Base-by-base conservation (phyloP, 495 filamentous ascomycete species). In the Aspergillus leporis region DNA sequence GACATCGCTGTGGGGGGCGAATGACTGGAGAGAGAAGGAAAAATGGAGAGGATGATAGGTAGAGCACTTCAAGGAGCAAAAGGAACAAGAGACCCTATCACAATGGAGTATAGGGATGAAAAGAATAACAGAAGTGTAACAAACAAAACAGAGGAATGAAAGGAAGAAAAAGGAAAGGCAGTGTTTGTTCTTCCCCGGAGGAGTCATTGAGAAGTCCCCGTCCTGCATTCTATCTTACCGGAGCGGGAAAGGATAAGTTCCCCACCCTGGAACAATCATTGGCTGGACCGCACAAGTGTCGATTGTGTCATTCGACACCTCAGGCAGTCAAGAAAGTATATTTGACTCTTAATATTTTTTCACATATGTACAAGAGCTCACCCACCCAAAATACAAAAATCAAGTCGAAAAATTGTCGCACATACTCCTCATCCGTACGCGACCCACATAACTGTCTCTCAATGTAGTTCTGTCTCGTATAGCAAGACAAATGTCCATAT, bases 1-100 rank as follows among this genome's bases (percentile, higher is more conserved):
- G 77, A 80, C 77, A 80, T 80, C 76, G 72, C 73, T 78, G 71
- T 63, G 67, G 63, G n/a, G 61, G 74, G 64, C 58, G 70, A 66
- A 46, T 53, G 45, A 50, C 43, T 30, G 61, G 47, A 55, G 49
- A 53, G 47, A 56, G 30, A 40, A 49, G 28, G 31, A 28, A 28
- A 8, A 31, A 14, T 23, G 14, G 58, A 19, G 49, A 21, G 31
- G 32, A 31, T 2, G 45, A 49, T 16, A 40, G 21, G 51, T 14
- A 25, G 41, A 60, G 32, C 47, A 45, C 21, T 47, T 1, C 25
- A 34, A 18, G 31, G 14, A 14, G 23, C 2, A 13, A 43, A 16
- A 34, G 41, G 5, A 58, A 34, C 18, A 22, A 46, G 12, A 7
- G 23, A 10, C 49, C 45, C 23, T 38, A 32, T 40, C 23, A 23